Conservation (phyloP, 225 moss, liverwort and hornwort species). For the Pleurozium schreberi region DNA sequence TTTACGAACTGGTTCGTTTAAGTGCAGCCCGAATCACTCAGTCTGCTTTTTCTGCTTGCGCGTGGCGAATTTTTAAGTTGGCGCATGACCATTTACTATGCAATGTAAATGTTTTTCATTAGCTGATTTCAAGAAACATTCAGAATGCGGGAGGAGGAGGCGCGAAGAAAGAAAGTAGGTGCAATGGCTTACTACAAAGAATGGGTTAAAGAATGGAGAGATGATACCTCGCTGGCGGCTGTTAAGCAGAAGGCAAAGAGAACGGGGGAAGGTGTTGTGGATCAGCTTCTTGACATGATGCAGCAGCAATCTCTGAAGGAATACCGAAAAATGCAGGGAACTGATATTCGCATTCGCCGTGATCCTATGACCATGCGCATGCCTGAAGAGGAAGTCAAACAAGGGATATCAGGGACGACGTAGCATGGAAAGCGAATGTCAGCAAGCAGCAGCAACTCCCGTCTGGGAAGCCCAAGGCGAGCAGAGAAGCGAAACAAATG, state of each 20-base stretch:
- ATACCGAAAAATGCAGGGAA: slow-evolving; percentile 80
- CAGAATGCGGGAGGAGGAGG: slow-evolving; percentile 75
- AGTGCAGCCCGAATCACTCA: background rate
- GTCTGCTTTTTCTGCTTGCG: background rate
- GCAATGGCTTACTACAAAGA: slow-evolving; percentile 78
- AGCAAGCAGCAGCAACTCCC: slow-evolving; percentile 14
- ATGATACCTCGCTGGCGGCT: slow-evolving; percentile 60
- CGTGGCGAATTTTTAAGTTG: background rate
- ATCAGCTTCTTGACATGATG: slow-evolving; percentile 88
- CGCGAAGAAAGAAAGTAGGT: slow-evolving; percentile 53
- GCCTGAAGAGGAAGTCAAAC: slow-evolving; percentile 74
- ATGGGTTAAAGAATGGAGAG: slow-evolving; percentile 70
- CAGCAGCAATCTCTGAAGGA: slow-evolving; percentile 54
- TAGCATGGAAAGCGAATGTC: slow-evolving; percentile 22
- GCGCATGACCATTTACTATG: background rate
- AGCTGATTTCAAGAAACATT: background rate
- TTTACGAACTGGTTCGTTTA: background rate
- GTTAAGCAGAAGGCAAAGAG: slow-evolving; percentile 35
- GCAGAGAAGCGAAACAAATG: background rate
- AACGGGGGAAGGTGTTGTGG: slow-evolving; percentile 59
- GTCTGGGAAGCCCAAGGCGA: slow-evolving; percentile 19
- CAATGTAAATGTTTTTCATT: background rate
- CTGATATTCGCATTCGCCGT: slow-evolving; percentile 75
- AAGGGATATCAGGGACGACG: slow-evolving; percentile 40
- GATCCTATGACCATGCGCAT: slow-evolving; percentile 92